phyloP scores from a whole-genome alignment of 78 protist species.

The Reticulomyxa filosa region DNA sequence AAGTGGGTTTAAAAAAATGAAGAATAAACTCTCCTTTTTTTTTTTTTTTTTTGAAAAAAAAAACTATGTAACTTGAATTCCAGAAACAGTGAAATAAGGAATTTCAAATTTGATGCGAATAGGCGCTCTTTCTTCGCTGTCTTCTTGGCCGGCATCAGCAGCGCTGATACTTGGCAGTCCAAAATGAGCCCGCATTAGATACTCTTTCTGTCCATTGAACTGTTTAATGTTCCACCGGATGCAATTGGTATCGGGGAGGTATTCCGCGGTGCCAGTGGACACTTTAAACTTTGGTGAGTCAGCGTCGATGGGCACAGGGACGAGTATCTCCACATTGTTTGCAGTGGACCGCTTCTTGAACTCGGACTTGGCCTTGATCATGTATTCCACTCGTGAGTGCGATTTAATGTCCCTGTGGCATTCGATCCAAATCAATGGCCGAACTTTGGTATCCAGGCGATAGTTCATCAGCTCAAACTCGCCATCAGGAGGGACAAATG shows the following conservation, averaged over 20 bases:
- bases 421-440: constrained; percentile 84
- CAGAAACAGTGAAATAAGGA: constrained; percentile 93
- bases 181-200: constrained; percentile 66
- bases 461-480: constrained; percentile 94
- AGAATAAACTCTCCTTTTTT: neutral
- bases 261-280: constrained; percentile 14
- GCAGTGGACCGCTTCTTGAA: constrained; percentile 73
- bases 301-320: constrained; percentile 90
- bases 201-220: constrained; percentile 67
- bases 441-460: constrained; percentile 57
- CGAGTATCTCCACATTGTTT: constrained; percentile 64
- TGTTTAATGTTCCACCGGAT: constrained; percentile 88
- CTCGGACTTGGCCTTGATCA: constrained; percentile 66
- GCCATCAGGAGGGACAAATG: constrained; percentile 96
- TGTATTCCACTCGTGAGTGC: constrained; percentile 58
- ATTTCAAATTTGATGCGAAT: constrained; percentile 87
- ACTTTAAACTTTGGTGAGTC: constrained; percentile 76
- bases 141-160: constrained; percentile 21
- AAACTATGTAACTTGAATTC: constrained; percentile 50
- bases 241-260: constrained; percentile 73
- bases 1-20: neutral
- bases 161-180: constrained; percentile 64
- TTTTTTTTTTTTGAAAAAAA: too few species aligned
- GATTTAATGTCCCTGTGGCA: constrained; percentile 21
- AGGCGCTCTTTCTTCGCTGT: constrained; percentile 46